Evolutionary conservation across 495 filamentous ascomycete species (phyloP), one percentile per base, ranked within the genome.

Genomic region (Elaphomyces granulatus): DNA sequence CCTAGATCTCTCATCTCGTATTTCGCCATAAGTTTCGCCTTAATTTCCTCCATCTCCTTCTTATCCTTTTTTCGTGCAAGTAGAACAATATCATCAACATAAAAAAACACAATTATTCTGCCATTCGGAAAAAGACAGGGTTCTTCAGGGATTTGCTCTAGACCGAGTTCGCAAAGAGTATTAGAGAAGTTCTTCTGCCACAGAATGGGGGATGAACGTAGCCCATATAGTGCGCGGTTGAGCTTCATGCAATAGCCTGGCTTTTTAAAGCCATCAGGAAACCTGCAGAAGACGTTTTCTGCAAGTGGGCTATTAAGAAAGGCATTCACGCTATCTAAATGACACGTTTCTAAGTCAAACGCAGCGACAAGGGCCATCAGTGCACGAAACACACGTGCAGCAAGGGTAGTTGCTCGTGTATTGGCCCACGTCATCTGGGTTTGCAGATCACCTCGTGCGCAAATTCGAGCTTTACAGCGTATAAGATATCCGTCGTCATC

Each of bases 381-480:
- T 0, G 34, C 35, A 10, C 46, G 31, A 34, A 53, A 50, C 12
- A 42, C 48, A 4, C 49, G 34, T 3, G 33, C 38, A 34, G 54
- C 49, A 14, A 55, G 37, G n/a, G 52, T 55, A 20, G 44, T 41
- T 4, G 52, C 43, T 20, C 47, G 42, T 18, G 30, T 49, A 16
- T 49, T 34, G 15, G 15, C 33, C 4, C 32, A 26, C 10, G 21
- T 28, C 6, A 28, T 10, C 23, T 36, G 30, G 8, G 34, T 51
- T 34, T 58, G 40, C 4, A 52, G 42, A 40, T 60, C 50, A 17
- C 55, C 50, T 43, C 48, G 40, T 4, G 53, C 52, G 20, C 42
- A 53, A 4, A 59, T 32, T 10, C 52, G 10, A 19, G 55, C 49
- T 37, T 59, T 59, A 17, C 38, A 48, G 40, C 53, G 53, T 15